Evolutionary conservation across 2,329 filamentous ascomycete genomes (phyloP).

Genomic region (Endothia cerciana): DNA sequence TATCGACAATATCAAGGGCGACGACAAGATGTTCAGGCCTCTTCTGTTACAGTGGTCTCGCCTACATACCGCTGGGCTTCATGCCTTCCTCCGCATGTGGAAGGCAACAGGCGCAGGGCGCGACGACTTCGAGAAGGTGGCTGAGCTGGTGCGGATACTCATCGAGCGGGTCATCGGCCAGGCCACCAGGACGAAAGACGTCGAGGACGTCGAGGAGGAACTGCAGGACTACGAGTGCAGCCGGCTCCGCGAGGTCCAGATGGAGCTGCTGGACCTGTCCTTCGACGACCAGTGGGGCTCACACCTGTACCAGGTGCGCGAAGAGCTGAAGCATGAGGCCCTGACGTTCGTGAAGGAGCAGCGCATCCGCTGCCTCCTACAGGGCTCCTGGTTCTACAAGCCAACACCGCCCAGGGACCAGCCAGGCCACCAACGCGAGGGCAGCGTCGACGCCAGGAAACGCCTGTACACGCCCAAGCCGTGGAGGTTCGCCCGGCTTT

Average conservation of each 20-base stretch:
- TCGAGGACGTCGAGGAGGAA: conserved; percentile 88
- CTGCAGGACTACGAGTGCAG: conserved; percentile 80
- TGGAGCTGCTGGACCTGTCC: conserved; percentile 86
- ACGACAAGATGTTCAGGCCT: conserved; percentile 86
- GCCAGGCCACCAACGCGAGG: conserved; percentile 46
- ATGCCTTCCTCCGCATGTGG: conserved; percentile 91
- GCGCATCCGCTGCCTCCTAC: conserved; percentile 83
- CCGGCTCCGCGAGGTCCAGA: conserved; percentile 82
- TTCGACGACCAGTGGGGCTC: conserved; percentile 96
- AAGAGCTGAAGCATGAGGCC: conserved; percentile 88
- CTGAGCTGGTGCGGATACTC: conserved; percentile 86
- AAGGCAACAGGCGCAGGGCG: conserved; percentile 82
- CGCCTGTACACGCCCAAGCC: conserved; percentile 54
- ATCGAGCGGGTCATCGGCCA: conserved; percentile 87
- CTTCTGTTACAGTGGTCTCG: conserved; percentile 91
- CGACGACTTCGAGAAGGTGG: conserved; percentile 92
- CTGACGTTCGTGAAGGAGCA: conserved; percentile 98
- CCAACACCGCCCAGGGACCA: conserved; percentile 46
- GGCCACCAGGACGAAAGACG: conserved; percentile 78
- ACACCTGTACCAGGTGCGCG: conserved; percentile 86
- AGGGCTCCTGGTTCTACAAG: conserved; percentile 84
- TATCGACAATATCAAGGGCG: conserved; percentile 74
- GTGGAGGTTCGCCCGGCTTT: conserved; percentile 86
- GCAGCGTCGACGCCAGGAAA: conserved; percentile 43
- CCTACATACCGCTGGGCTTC: conserved; percentile 81